Conservation (phyloP, 73 alveolate species). For the Effrenium voratum region DNA sequence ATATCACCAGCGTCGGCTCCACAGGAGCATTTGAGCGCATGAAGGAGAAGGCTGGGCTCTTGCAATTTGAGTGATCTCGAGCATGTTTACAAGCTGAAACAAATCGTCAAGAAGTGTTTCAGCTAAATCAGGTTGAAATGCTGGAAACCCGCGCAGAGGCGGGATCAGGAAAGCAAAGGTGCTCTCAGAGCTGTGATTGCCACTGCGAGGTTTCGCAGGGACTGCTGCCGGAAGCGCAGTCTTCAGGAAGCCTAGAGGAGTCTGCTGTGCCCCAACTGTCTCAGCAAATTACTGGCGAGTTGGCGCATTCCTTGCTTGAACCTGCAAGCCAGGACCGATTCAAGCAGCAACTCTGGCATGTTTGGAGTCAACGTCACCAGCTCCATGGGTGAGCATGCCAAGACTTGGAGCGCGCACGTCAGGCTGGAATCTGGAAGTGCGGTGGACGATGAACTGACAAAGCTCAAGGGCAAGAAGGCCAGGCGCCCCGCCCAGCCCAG, state of each 20-base stretch:
- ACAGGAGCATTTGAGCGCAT: conserved; percentile 92
- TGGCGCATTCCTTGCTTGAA: neutral
- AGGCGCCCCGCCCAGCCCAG: neutral
- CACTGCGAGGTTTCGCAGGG: conserved; percentile 71
- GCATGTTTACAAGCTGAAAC: neutral
- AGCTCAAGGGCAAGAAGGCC: conserved; percentile 89
- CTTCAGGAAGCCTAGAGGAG: conserved; percentile 81
- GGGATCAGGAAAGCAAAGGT: neutral
- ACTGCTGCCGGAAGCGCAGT: conserved; percentile 64
- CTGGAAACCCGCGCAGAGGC: conserved; percentile 93
- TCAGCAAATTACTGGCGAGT: no score
- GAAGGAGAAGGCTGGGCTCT: conserved; percentile 75
- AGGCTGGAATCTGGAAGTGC: conserved; percentile 90
- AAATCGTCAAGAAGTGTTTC: neutral
- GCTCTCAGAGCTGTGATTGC: neutral
- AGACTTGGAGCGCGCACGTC: neutral
- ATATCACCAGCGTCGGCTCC: conserved; percentile 52
- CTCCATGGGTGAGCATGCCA: neutral
- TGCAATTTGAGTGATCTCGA: no score
- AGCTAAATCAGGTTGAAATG: conserved; percentile 59
- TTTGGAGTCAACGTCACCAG: neutral
- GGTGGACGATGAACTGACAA: conserved; percentile 86
- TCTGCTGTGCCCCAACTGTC: neutral
- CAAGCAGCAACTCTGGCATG: neutral
- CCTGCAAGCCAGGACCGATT: conserved; percentile 53